Evolutionary conservation across 148 eudicot genomes (phyloP).

Genomic region (Rhododendron williamsianum): DNA sequence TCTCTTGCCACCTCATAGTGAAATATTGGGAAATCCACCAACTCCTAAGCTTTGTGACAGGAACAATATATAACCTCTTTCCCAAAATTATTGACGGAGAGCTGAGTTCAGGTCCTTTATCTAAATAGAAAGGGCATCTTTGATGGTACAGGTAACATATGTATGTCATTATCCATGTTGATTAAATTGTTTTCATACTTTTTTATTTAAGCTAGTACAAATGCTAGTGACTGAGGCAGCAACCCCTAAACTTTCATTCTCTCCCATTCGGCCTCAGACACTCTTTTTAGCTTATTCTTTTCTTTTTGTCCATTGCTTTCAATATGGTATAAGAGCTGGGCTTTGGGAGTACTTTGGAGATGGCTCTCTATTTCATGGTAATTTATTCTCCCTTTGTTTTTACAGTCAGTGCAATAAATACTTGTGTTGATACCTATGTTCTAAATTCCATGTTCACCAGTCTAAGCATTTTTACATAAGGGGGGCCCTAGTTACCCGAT

Average conservation of each 20-base stretch:
- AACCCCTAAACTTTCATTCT: background rate
- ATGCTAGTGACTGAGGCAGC: background rate
- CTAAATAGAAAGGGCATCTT: background rate
- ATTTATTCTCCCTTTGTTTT: background rate
- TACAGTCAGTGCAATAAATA: too few species aligned
- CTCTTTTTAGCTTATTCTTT: background rate
- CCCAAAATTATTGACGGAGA: background rate
- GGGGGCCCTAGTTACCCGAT: too few species aligned
- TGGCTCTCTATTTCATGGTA: background rate
- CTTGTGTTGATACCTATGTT: too few species aligned
- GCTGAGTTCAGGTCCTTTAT: background rate
- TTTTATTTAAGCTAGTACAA: background rate
- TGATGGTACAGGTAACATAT: background rate
- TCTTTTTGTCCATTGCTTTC: background rate
- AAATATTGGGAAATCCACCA: background rate
- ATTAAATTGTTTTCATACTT: background rate
- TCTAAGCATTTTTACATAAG: too few species aligned
- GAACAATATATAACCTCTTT: background rate
- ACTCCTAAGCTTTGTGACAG: background rate
- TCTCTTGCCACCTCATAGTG: background rate
- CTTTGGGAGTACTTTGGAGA: background rate
- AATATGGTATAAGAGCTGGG: background rate
- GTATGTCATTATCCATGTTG: background rate
- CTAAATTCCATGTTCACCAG: too few species aligned
- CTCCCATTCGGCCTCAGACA: background rate